Percentiles rank a stretch among this genome's conserved stretches.
Evolutionary conservation across 2,329 filamentous ascomycete species (phyloP).

Genomic region (Monilinia aucupariae): DNA sequence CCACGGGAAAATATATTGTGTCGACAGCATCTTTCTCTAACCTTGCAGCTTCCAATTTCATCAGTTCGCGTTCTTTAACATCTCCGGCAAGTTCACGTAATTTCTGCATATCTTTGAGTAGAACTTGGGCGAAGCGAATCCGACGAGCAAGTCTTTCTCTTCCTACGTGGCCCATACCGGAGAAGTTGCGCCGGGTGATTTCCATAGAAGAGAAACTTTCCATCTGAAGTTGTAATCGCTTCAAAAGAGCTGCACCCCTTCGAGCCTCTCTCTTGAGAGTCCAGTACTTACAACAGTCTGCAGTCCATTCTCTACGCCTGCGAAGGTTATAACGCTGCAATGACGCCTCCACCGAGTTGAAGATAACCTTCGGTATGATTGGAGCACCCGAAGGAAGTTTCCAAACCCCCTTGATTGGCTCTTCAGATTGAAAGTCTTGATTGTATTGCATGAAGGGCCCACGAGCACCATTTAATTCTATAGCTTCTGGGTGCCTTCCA

Average conservation of each 20-base stretch:
- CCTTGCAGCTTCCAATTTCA: slow-evolving; percentile 72
- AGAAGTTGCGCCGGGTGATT: slow-evolving; percentile 89
- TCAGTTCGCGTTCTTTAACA: slow-evolving; percentile 68
- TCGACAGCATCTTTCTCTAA: slow-evolving; percentile 77
- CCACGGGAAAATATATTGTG: slow-evolving; percentile 85
- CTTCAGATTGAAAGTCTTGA: slow-evolving; percentile 25
- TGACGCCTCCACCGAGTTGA: slow-evolving; percentile 77
- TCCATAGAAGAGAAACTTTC: slow-evolving; percentile 98
- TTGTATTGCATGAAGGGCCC: slow-evolving; percentile 62
- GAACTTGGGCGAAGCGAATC: slow-evolving; percentile 77
- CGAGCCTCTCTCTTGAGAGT: slow-evolving; percentile 92
- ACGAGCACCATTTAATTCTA: slow-evolving; percentile 79
- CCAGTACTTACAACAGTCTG: slow-evolving; percentile 95
- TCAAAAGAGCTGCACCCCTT: slow-evolving; percentile 83
- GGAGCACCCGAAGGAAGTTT: slow-evolving; percentile 91
- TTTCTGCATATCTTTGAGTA: slow-evolving; percentile 72
- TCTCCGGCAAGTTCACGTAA: slow-evolving; percentile 65
- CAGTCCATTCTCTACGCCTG: slow-evolving; percentile 86
- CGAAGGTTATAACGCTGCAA: slow-evolving; percentile 76
- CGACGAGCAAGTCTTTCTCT: slow-evolving; percentile 70
- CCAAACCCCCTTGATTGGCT: slow-evolving; percentile 71
- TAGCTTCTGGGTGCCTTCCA: slow-evolving; percentile 63
- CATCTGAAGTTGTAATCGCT: slow-evolving; percentile 88
- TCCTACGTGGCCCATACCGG: slow-evolving; percentile 85
- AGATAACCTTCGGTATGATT: slow-evolving; percentile 84